Conservation (phyloP, 345 rosid species). For the Acer yangbiense region DNA sequence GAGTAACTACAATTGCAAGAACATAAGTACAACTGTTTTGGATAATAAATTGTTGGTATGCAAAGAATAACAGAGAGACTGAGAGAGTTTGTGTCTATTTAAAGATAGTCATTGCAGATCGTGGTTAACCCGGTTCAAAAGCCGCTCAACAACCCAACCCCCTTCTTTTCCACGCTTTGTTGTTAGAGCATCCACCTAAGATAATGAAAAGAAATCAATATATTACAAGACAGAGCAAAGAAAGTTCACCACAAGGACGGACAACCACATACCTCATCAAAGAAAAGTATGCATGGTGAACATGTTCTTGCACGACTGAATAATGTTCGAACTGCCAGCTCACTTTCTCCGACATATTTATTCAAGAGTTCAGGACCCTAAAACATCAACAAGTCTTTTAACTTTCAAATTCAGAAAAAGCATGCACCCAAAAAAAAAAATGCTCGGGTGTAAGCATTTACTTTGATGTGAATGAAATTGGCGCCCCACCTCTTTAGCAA, state of each 20-base stretch:
- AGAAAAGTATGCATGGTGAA: constrained; percentile 87
- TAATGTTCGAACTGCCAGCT: constrained; percentile 78
- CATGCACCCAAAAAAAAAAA: neutral
- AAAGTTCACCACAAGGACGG: constrained; percentile 5
- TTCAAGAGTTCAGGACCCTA: constrained; percentile 93
- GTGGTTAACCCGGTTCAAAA: constrained; percentile 59
- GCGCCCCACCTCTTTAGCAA: constrained; percentile 98
- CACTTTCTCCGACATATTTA: constrained; percentile 97
- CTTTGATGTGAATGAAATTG: constrained; percentile 95
- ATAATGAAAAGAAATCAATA: constrained; percentile 17
- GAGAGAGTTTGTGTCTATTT: neutral
- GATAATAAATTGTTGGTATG: neutral
- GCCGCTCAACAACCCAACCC: constrained; percentile 80
- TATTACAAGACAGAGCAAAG: neutral
- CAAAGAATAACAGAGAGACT: no score
- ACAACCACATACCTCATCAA: constrained; percentile 73
- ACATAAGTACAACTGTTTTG: no score
- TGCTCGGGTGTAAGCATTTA: constrained; percentile 13
- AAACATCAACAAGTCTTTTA: neutral
- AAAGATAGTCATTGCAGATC: constrained; percentile 10
- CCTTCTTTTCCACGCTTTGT: constrained; percentile 92
- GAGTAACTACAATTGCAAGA: no score
- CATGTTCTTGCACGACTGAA: constrained; percentile 87
- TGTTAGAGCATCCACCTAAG: constrained; percentile 93
- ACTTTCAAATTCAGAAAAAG: neutral